Evolutionary conservation across 2,329 filamentous ascomycete genomes (phyloP).

Genomic region (Tolypocladium sp.): DNA sequence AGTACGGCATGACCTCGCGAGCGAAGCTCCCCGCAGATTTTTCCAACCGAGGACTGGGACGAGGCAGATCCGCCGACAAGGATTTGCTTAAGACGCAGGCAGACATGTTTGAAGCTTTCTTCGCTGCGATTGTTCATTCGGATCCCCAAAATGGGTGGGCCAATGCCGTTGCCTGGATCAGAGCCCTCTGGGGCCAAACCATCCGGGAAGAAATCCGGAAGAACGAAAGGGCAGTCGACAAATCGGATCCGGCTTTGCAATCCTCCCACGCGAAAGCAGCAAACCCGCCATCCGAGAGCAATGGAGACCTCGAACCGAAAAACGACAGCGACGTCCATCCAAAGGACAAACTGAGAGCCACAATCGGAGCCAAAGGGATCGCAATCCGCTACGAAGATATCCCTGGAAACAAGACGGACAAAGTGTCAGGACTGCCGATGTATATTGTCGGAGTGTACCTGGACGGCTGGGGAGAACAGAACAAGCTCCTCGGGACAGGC

Average conservation of each 20-base stretch:
- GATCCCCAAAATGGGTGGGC: constrained; percentile 53
- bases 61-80: constrained; percentile 30
- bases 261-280: background rate
- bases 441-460: constrained; percentile 58
- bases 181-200: constrained; percentile 61
- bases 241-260: no score
- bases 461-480: constrained; percentile 58
- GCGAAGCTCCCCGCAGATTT: constrained; percentile 46
- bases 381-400: constrained; percentile 54
- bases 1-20: constrained; percentile 61
- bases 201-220: constrained; percentile 44
- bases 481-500: constrained; percentile 53
- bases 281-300: background rate
- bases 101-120: constrained; percentile 86
- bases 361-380: constrained; percentile 47
- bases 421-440: constrained; percentile 41
- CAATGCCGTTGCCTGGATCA: constrained; percentile 61
- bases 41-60: constrained; percentile 14
- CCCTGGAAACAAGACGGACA: constrained; percentile 42
- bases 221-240: constrained; percentile 5
- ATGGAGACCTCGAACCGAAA: background rate
- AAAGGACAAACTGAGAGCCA: constrained; percentile 20
- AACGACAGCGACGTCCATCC: constrained; percentile 5
- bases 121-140: constrained; percentile 67
- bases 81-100: constrained; percentile 64